Conservation (phyloP, 2,329 filamentous ascomycete species). For the Simplicillium aogashimaense region DNA sequence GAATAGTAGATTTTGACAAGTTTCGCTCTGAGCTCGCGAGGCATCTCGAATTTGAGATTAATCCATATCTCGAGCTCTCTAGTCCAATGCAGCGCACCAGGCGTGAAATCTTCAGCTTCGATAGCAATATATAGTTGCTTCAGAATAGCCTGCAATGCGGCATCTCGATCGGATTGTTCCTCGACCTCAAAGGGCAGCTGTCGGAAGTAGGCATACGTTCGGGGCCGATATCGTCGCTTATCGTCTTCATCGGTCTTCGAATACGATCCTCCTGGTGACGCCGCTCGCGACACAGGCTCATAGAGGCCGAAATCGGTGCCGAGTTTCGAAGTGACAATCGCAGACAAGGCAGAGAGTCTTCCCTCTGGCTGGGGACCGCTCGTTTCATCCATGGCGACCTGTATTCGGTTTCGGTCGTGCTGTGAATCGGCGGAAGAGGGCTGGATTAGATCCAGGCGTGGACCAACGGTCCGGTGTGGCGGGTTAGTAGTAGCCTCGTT, state of each 20-base stretch:
- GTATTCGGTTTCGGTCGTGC: neutral
- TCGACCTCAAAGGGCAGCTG: slow-evolving; percentile 87
- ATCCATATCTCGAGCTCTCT: slow-evolving; percentile 93
- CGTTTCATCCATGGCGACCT: slow-evolving; percentile 28
- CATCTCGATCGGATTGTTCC: slow-evolving; percentile 65
- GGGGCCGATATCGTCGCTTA: slow-evolving; percentile 63
- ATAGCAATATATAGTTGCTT: slow-evolving; percentile 90
- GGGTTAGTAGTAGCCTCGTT: neutral
- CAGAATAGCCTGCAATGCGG: slow-evolving; percentile 75
- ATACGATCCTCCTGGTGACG: slow-evolving; percentile 64
- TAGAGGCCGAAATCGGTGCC: slow-evolving; percentile 31
- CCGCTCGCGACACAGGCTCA: slow-evolving; percentile 73
- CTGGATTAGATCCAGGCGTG: neutral
- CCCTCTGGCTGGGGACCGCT: slow-evolving; percentile 22
- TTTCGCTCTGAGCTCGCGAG: slow-evolving; percentile 69
- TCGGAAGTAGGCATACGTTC: slow-evolving; percentile 87
- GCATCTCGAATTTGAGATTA: slow-evolving; percentile 93
- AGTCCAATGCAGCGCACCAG: slow-evolving; percentile 93
- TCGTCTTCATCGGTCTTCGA: slow-evolving; percentile 38
- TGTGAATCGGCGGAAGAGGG: neutral
- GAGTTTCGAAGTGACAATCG: slow-evolving; percentile 17
- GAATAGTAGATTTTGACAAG: slow-evolving; percentile 92
- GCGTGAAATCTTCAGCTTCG: slow-evolving; percentile 85
- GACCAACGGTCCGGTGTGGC: neutral
- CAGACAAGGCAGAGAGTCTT: slow-evolving; percentile 17